Percentiles rank a stretch among this genome's conserved stretches.
Evolutionary conservation across 345 rosid genomes (phyloP).

Genomic region (Triadica sebifera): DNA sequence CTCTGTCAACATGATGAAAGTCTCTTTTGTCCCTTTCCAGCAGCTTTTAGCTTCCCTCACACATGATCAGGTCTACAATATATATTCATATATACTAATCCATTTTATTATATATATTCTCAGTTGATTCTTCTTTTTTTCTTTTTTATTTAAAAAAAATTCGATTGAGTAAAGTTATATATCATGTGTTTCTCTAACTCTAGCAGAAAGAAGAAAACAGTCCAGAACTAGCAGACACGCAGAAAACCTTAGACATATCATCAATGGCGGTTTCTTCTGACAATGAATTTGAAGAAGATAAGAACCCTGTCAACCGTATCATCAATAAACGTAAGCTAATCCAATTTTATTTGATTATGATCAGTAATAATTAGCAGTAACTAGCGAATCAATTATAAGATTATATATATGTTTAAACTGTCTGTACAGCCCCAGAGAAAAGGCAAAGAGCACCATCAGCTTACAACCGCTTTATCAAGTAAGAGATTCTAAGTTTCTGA

Average conservation of each 20-base stretch:
- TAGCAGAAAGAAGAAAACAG: slow-evolving; percentile 46
- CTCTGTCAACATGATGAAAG: slow-evolving; percentile 87
- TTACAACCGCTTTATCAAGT: slow-evolving; percentile 95
- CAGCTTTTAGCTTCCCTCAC: slow-evolving; percentile 69
- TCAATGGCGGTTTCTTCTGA: slow-evolving; percentile 55
- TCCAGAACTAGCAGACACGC: slow-evolving; percentile 32
- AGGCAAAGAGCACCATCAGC: slow-evolving; percentile 98
- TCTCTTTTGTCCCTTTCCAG: slow-evolving; percentile 81
- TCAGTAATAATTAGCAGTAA: no score
- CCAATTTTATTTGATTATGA: not conserved
- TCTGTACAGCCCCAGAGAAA: slow-evolving; percentile 80
- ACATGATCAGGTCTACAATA: slow-evolving; percentile 25
- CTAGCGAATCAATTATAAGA: no score
- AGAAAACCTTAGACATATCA: slow-evolving; percentile 35
- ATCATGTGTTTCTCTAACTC: not conserved
- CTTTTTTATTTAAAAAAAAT: no score
- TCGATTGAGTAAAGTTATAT: no score
- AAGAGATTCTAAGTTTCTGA: slow-evolving; percentile 14
- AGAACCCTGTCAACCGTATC: slow-evolving; percentile 41
- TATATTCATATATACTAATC: not conserved
- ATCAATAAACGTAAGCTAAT: slow-evolving; percentile 80
- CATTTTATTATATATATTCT: not conserved
- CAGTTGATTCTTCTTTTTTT: not conserved
- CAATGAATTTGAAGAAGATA: slow-evolving; percentile 64
- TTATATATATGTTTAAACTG: not conserved